Evolutionary conservation across 768 basidiomycete genomes (phyloP), one percentile per base, ranked within the genome.

Genomic region (Trametopsis cervina): DNA sequence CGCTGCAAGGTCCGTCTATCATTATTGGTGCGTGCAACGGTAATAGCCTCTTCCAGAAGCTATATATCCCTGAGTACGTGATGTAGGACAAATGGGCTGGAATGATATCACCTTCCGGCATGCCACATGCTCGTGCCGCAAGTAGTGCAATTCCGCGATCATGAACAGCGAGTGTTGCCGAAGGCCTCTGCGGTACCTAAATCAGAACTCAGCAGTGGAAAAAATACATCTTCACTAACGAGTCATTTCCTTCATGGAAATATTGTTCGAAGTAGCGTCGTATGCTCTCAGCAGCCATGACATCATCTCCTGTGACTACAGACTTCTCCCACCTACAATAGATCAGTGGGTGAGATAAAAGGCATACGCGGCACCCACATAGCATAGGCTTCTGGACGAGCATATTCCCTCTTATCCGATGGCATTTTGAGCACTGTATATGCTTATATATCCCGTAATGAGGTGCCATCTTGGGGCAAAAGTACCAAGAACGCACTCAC

Each of bases 211-310:
- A n/a, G n/a, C n/a, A n/a, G 17, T 24, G 13, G 20, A 4, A 4
- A 6, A 13, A 11, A 12, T 12, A 23, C 1, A 22, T 0, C 40
- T 21, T 23, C 6, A 71, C 87, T 56, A 50, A 89, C 88, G 87
- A 91, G 62, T 91, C 88, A 53, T 80, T 82, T 26, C 71, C 75
- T 47, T 85, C 80, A 53, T 89, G 83, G 57, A 92, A 92, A 58
- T 80, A 83, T 51, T 91, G 89, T 60, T 91, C 89, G 54, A 91
- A 92, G 62, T 86, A 92, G 44, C 77, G 69, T 26, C 88, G 76
- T 33, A 92, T 65, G 54, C 79, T 83, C 54, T 89, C 87, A 2
- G 77, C 72, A 0, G 86, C 87, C 7, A 75, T 55, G 39, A 78
- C 78, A 52, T 81, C 81, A 62, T 91, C 88, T 0, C 85, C 85